Base-by-base conservation (phyloP, 2,329 filamentous ascomycete species). In the Pestalotiopsis sp. region DNA sequence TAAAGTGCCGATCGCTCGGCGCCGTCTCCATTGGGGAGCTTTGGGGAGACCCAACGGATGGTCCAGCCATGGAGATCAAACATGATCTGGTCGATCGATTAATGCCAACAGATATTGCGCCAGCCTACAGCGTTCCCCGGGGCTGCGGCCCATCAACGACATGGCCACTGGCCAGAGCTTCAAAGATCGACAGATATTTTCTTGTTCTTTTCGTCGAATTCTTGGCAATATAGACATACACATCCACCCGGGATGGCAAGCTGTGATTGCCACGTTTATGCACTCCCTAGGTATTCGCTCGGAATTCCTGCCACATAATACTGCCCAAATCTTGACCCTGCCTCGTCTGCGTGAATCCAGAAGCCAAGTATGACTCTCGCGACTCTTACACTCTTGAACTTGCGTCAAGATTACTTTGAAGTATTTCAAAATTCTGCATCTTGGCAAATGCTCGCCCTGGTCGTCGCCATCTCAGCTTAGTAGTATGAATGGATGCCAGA, bases 61-160 rank as follows among this genome's bases (percentile, higher is more conserved):
- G 35, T 61, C 35, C 30, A 58, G 56, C 35, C 35, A 61, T 14
- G 58, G 58, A 40, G 26, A 38, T 61, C 58, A 61, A 61, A 61
- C 58, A 17, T n/a, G 35, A 61, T 39, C 58, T 39, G 26, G 58
- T 40, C 58, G 58, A 61, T 61, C 30, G n/a, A 11, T 35, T 35
- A 24, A 39, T 39, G 30, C 58, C n/a, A n/a, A 35, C 13, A 35
- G 30, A 35, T 35, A 35, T 20, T 55, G 48, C 48, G 48, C 48
- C 48, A 55, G 48, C 48, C 14, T 55, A 17, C 48, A 55, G 14
- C 14, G 48, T 17, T 55, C 44, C 44, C 44, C 44, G 7, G 17
- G n/a, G 14, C 17, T 9, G 13, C 40, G 40, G 40, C 40, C 44
- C 48, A 55, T 17, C 5, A 17, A 17, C 14, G 13, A 35, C 26